Base-by-base conservation (phyloP, 164 flowering plant genomes). In the Litsea cubeba region DNA sequence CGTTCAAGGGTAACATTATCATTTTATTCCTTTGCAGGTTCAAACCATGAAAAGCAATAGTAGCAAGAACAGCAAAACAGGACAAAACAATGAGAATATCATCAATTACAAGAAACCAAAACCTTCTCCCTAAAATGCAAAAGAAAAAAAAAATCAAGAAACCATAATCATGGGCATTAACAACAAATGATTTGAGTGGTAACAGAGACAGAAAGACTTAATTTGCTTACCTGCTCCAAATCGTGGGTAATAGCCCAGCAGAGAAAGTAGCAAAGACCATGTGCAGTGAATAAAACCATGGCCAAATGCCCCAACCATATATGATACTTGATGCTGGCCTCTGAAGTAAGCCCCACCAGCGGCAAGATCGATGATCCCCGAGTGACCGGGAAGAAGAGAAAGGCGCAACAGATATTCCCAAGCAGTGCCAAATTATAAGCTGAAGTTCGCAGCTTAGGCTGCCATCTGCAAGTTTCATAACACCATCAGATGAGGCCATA, bases 261-360 rank as follows among this genome's bases (percentile, higher is more conserved):
- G 51, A 84, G 28, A 74, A 87, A 71, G 83, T 70, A 91, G 69
- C 81, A 74, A 30, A 83, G 3, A 15, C 98, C 91, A 77, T 93
- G 98, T 50, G 84, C 78, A 0, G 93, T 83, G 82, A 89, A 93
- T 66, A 91, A 70, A 40, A 72, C 50, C 94, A 93, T 87, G 51
- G 81, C 82, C 63, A 88, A 64, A 77, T 93, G 88, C 1, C 98
- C 98, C 2, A 93, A 81, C 98, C 98, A 93, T 22, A 89, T 90
- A 64, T 91, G 98, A 75, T 91, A 93, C 73, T 90, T 93, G 73
- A 93, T 80, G 63, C 78, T 71, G 3, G 46, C 78, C 26, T 76
- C 78, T 24, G 65, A 70, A 6, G 74, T 71, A 26, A 76, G 69
- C n/a, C 78, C 97, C 3, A 91, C 46, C 17, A 90, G 67, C 2